A percentile compares a stretch with the other conserved stretches of the same genome.
These are phyloP conservation scores for Neopestalotiopsis sp. DNA, from an alignment of 2,329 filamentous ascomycete genomes.

Conservation along the genomic window DNA sequence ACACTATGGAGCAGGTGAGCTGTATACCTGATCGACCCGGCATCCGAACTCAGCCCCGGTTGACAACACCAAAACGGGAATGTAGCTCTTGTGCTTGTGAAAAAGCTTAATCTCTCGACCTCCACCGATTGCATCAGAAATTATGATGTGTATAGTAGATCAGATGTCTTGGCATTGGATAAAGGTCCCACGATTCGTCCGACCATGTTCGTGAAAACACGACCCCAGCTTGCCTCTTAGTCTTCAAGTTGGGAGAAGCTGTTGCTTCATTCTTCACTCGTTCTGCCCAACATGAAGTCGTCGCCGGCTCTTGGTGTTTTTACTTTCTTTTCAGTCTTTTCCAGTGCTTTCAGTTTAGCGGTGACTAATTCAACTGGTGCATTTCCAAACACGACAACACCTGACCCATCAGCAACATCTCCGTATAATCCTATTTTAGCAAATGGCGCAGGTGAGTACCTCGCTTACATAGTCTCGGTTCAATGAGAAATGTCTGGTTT, in stretches of 20 bases:
- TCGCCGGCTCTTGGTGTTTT: background rate
- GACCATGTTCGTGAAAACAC: background rate
- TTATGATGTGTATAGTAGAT: background rate
- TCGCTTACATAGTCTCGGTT: background rate
- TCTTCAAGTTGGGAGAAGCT: background rate
- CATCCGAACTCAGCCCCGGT: background rate
- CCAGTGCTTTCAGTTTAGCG: background rate
- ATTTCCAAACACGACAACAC: background rate
- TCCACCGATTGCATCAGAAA: background rate
- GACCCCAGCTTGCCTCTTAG: background rate
- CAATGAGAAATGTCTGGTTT: background rate
- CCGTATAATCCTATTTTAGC: conserved; percentile 3
- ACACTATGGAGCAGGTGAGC: background rate
- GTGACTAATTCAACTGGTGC: background rate
- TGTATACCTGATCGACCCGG: background rate
- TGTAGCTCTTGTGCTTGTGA: background rate
- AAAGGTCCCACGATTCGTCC: background rate
- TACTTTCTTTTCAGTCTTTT: background rate
- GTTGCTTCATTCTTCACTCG: background rate
- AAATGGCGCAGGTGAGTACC: background rate
- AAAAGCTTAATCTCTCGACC: background rate
- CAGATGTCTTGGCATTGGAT: background rate
- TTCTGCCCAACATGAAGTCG: background rate
- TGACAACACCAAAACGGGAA: background rate
- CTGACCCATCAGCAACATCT: background rate